A percentile compares a stretch with the other conserved stretches of the same genome.
These are phyloP conservation scores for Balansia obtecta DNA, from an alignment of 2,329 filamentous ascomycete species.

Conservation along the genomic window DNA sequence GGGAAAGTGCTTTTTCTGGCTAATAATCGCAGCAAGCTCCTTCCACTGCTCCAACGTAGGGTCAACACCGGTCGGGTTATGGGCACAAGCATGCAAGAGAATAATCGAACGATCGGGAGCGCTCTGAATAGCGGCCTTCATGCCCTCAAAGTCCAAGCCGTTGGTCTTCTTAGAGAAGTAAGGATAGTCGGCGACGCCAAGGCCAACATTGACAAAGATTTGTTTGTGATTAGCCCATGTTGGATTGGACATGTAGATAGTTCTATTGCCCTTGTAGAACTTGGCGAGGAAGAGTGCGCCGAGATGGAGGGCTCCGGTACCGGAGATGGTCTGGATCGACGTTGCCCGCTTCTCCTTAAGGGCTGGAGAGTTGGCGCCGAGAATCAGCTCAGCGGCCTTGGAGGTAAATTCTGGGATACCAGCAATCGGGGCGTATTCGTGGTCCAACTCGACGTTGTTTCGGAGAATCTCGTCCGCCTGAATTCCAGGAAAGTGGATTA, in stretches of 20 bases:
- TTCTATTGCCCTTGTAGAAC: slow-evolving; percentile 68
- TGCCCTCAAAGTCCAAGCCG: slow-evolving; percentile 83
- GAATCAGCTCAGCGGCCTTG: slow-evolving; percentile 82
- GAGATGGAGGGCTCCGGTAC: slow-evolving; percentile 88
- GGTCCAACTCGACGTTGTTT: slow-evolving; percentile 82
- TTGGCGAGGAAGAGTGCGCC: slow-evolving; percentile 87
- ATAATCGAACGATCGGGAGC: slow-evolving; percentile 76
- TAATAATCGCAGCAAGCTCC: slow-evolving; percentile 68
- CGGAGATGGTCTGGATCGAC: slow-evolving; percentile 90
- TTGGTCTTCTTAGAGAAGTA: slow-evolving; percentile 88
- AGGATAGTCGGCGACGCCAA: slow-evolving; percentile 72
- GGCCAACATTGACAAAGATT: slow-evolving; percentile 84
- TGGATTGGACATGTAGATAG: slow-evolving; percentile 83
- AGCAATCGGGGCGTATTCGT: slow-evolving; percentile 96
- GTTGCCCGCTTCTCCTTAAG: slow-evolving; percentile 69
- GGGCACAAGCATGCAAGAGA: slow-evolving; percentile 86
- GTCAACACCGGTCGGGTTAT: slow-evolving; percentile 97
- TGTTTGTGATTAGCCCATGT: slow-evolving; percentile 99
- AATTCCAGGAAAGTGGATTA: background rate
- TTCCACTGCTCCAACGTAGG: slow-evolving; percentile 91
- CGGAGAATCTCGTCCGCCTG: slow-evolving; percentile 86
- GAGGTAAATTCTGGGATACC: slow-evolving; percentile 75
- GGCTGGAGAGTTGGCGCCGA: slow-evolving; percentile 69
- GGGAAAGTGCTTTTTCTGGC: slow-evolving; percentile 74
- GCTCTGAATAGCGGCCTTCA: slow-evolving; percentile 56